Evolutionary conservation across 768 basidiomycete genomes (phyloP).

Genomic region (Hysterangium stoloniferum): DNA sequence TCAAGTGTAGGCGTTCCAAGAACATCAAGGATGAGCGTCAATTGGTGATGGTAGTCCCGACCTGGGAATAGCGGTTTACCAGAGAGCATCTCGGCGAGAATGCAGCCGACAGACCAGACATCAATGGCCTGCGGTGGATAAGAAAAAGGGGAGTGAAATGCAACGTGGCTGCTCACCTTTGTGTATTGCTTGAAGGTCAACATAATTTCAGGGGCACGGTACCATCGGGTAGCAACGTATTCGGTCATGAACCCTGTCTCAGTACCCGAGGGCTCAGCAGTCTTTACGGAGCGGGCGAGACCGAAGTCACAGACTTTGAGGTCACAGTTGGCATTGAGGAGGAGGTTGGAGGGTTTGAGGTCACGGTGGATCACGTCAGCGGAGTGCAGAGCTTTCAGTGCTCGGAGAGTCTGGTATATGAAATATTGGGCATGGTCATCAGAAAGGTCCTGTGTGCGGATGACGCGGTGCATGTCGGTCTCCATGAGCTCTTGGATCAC

Average conservation of each 20-base stretch:
- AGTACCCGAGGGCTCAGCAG: conserved; percentile 76
- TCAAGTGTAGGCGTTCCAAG: conserved; percentile 96
- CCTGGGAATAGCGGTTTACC: conserved; percentile 97
- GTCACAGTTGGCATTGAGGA: conserved; percentile 97
- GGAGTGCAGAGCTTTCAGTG: conserved; percentile 91
- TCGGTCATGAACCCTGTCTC: conserved; percentile 88
- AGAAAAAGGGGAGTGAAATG: conserved; percentile 33
- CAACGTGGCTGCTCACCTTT: conserved; percentile 47
- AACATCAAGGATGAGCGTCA: conserved; percentile 91
- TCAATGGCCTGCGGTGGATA: conserved; percentile 57
- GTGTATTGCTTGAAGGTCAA: conserved; percentile 98
- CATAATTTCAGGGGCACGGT: conserved; percentile 99
- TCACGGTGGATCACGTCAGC: conserved; percentile 96
- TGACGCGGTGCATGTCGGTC: conserved; percentile 95
- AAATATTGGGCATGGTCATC: conserved; percentile 96
- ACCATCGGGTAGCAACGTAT: conserved; percentile 99
- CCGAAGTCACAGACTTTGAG: conserved; percentile 96
- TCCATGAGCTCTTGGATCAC: conserved; percentile 93
- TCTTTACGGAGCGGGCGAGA: conserved; percentile 81
- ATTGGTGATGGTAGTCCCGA: conserved; percentile 88
- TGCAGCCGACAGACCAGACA: conserved; percentile 83
- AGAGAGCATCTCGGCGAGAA: conserved; percentile 94
- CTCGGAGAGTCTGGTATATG: conserved; percentile 89
- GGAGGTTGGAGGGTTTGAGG: conserved; percentile 92
- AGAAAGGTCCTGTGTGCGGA: conserved; percentile 88